These are phyloP conservation scores for Pseudogymnoascus sp. DNA, from an alignment of 2,329 filamentous ascomycete genomes.

Conservation along the genomic window DNA sequence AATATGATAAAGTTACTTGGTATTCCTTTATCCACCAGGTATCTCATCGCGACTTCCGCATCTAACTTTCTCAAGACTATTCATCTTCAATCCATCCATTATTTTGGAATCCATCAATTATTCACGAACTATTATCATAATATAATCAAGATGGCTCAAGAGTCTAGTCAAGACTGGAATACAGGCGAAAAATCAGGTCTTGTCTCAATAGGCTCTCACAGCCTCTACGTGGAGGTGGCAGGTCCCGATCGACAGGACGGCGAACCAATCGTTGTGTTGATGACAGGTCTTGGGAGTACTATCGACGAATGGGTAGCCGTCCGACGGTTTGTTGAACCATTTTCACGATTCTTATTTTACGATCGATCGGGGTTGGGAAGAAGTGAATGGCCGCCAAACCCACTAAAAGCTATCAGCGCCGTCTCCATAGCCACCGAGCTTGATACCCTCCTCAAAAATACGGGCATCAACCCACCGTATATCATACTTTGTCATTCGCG, in stretches of 20 bases:
- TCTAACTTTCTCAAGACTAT: background rate
- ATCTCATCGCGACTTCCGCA: background rate
- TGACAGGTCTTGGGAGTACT: slow-evolving; percentile 20
- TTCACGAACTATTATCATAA: background rate
- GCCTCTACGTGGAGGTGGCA: slow-evolving; percentile 18
- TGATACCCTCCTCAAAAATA: slow-evolving; percentile 12
- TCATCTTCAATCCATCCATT: background rate
- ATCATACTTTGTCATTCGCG: slow-evolving; percentile 16
- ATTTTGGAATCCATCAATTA: background rate
- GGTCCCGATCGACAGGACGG: slow-evolving; percentile 20
- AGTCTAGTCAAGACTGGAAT: slow-evolving; percentile 12
- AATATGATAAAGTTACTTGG: background rate
- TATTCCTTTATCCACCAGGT: background rate
- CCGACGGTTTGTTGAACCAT: slow-evolving; percentile 16
- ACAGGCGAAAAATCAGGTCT: slow-evolving; percentile 14
- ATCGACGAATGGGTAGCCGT: slow-evolving; percentile 22
- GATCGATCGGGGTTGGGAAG: slow-evolving; percentile 22
- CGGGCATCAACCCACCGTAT: slow-evolving; percentile 12
- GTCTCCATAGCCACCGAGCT: slow-evolving; percentile 13
- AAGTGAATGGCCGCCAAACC: slow-evolving; percentile 14
- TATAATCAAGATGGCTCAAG: background rate
- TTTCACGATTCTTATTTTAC: slow-evolving; percentile 20
- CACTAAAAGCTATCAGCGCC: slow-evolving; percentile 12
- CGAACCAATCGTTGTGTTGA: slow-evolving; percentile 20
- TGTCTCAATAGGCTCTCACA: slow-evolving; percentile 19